A percentile compares a stretch with the other conserved stretches of the same genome.
Conservation (phyloP, 1,139 yeast genomes). For the Geotrichum europaeum region DNA sequence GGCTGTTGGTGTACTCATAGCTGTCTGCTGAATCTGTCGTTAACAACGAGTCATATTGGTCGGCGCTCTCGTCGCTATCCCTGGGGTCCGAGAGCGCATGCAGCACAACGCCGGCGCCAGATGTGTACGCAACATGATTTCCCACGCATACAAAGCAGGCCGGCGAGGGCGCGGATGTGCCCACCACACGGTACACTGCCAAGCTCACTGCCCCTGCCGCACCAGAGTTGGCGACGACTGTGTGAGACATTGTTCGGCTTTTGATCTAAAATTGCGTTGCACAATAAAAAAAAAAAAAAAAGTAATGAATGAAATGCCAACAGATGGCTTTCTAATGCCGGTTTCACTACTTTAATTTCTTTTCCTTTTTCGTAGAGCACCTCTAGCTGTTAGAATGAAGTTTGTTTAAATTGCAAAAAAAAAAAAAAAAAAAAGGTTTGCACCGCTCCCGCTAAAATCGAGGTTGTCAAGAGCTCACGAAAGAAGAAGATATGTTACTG, state of each 20-base stretch:
- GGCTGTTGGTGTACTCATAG: not conserved
- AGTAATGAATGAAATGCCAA: not conserved
- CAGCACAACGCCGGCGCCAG: conserved; percentile 61
- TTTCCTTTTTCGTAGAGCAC: not conserved
- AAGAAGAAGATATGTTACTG: no score
- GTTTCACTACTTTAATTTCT: not conserved
- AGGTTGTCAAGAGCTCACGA: no score
- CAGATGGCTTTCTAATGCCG: not conserved
- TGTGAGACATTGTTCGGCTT: not conserved
- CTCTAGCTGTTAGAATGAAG: no score
- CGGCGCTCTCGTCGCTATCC: not conserved
- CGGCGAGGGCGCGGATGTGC: conserved; percentile 39
- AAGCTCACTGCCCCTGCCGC: not conserved
- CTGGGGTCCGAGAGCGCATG: conserved; percentile 4
- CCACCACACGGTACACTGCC: conserved; percentile 31
- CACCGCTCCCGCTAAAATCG: no score
- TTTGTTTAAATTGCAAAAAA: no score
- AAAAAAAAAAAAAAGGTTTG: no score
- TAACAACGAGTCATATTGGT: not conserved
- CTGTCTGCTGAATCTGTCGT: not conserved
- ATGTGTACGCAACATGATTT: conserved; percentile 50
- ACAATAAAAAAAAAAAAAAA: not conserved
- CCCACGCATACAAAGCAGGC: conserved; percentile 41
- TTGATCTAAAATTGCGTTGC: not conserved
- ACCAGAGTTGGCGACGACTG: not conserved